Evolutionary conservation across 164 flowering plant genomes (phyloP).

Genomic region (Buxus sempervirens): DNA sequence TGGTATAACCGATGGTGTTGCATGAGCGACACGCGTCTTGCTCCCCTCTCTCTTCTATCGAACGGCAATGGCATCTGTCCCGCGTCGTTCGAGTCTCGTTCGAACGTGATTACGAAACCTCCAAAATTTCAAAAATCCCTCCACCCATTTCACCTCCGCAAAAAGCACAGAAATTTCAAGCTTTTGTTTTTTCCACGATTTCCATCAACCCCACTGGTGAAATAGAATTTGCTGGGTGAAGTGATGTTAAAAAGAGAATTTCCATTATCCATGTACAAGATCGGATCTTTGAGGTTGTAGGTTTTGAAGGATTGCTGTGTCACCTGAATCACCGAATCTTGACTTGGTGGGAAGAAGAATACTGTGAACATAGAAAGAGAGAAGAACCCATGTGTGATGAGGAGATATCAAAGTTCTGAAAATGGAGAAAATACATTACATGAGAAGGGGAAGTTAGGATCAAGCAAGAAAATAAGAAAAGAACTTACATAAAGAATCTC

Average conservation of each 20-base stretch:
- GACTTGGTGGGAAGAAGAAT: constrained; percentile 92
- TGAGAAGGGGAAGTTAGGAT: background rate
- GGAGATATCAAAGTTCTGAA: background rate
- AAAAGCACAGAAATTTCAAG: constrained; percentile 49
- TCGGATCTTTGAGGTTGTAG: constrained; percentile 75
- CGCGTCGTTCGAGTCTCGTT: too few relatives aligned
- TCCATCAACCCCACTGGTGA: constrained; percentile 76
- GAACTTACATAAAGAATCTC: constrained; percentile 91
- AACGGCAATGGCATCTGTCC: too few relatives aligned
- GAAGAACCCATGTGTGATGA: background rate
- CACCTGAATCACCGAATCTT: constrained; percentile 89
- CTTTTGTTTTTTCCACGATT: constrained; percentile 77
- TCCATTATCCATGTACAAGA: constrained; percentile 71
- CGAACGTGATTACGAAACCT: too few relatives aligned
- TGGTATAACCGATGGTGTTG: too few relatives aligned
- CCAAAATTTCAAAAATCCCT: too few relatives aligned
- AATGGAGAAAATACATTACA: background rate
- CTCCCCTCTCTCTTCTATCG: too few relatives aligned
- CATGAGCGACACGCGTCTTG: too few relatives aligned
- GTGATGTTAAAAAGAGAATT: constrained; percentile 87
- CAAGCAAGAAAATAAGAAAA: too few relatives aligned
- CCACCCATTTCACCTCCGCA: constrained; percentile 59
- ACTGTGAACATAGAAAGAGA: constrained; percentile 35
- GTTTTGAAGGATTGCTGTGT: constrained; percentile 46
- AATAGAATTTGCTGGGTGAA: constrained; percentile 50